Evolutionary conservation across 768 basidiomycete genomes (phyloP), one percentile per base, ranked within the genome.

Genomic region (Pluteus cervinus): DNA sequence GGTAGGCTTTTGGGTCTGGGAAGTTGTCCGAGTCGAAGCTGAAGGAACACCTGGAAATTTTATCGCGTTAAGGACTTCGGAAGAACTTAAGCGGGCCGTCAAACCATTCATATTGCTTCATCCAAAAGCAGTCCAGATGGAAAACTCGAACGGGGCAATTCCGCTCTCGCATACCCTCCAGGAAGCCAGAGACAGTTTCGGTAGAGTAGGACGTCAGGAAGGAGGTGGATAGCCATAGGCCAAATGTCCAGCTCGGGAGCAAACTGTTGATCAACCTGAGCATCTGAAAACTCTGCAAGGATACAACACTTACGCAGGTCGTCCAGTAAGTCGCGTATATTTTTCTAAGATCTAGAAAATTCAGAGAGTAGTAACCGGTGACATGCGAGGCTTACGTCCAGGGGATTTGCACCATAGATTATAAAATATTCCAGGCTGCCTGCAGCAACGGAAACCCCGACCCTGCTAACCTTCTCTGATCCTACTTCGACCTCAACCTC

Each of bases 61-160:
- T 52, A n/a, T 47, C 44, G 45, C 53, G 53, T 31, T 42, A 26
- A 12, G 28, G 12, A 33, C 38, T 44, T 21, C n/a, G 9, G 16
- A 25, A 20, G 17, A 7, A 14, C 10, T 32, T 12, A 24, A n/a
- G 28, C 15, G 22, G 22, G 22, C 8, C 3, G 47, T 46, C 58
- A 33, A 37, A 72, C 78, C 78, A 81, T 56, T 80, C 75, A 49
- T 80, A 79, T 54, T 75, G 73, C 48, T 77, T 78, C 77, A 79
- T 80, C 77, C 78, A 81, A 54, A 83, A 86, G 50, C 81, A 86
- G 50, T 86, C 83, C 26, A 86, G 52, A 47, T 87, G 83, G 62
- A 86, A 81, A 2, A 85, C 81, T 15, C 80, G 70, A 18, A 85
- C 79, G 12, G 65, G 66, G 44, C 79, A 78, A 39, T 71, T 59